Conservation (phyloP, 345 rosid genomes). For the Carallia pectinifolia region DNA sequence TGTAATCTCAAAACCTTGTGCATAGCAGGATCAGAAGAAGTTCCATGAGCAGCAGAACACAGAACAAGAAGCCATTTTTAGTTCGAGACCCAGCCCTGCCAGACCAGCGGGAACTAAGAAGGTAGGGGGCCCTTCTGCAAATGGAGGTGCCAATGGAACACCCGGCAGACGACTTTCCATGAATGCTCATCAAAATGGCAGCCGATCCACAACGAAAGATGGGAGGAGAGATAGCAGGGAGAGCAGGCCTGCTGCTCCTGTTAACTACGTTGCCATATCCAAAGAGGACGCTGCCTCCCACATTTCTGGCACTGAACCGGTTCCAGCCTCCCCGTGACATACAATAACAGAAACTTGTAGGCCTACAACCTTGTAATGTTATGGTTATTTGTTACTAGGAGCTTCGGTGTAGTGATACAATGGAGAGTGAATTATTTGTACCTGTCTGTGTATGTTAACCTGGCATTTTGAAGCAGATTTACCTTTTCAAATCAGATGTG, state of each 20-base stretch:
- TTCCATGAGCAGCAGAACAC: slow-evolving; percentile 70
- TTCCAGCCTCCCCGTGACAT: slow-evolving; percentile 65
- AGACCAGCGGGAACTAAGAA: slow-evolving; percentile 64
- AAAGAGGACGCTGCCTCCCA: slow-evolving; percentile 74
- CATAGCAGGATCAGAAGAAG: slow-evolving; percentile 77
- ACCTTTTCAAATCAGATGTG: not conserved
- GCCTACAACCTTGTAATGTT: slow-evolving; percentile 22
- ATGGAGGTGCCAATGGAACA: slow-evolving; percentile 74
- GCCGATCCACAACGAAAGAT: slow-evolving; percentile 59
- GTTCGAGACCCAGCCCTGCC: slow-evolving; percentile 82
- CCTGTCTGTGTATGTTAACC: slow-evolving; percentile 20
- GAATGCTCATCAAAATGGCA: slow-evolving; percentile 74
- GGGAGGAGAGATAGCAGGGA: slow-evolving; percentile 61
- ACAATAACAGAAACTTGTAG: slow-evolving; percentile 21
- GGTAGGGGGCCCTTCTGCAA: slow-evolving; percentile 70
- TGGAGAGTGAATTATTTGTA: slow-evolving; percentile 30
- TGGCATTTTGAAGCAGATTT: slow-evolving; percentile 16
- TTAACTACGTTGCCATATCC: slow-evolving; percentile 55
- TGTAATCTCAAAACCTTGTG: slow-evolving; percentile 1
- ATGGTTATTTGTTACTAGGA: slow-evolving; percentile 21
- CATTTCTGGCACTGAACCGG: slow-evolving; percentile 60
- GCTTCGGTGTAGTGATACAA: slow-evolving; percentile 23
- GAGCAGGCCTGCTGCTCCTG: slow-evolving; percentile 56
- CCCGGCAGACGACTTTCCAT: slow-evolving; percentile 79
- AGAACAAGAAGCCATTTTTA: slow-evolving; percentile 67